phyloP scores from a whole-genome alignment of 2,329 filamentous ascomycete genomes.

The Fusarium pseudonygamai region DNA sequence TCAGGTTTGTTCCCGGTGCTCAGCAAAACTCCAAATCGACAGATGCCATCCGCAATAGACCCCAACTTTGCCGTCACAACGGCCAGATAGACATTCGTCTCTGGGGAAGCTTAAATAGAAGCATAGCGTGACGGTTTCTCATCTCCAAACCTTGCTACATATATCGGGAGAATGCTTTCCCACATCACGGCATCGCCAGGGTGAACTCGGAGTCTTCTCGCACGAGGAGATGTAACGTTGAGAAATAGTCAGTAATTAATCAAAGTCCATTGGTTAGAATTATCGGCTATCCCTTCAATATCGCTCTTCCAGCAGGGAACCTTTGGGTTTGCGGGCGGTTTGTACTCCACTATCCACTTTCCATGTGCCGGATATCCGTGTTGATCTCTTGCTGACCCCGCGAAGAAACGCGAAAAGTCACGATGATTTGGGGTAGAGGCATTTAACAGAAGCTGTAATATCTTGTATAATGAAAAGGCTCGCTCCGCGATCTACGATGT shows the following conservation, averaged over 20 bases:
- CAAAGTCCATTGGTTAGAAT: neutral
- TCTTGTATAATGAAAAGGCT: accelerated
- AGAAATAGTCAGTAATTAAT: neutral
- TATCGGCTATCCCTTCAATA: neutral
- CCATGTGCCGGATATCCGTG: neutral
- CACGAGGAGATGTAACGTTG: neutral
- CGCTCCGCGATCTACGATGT: neutral
- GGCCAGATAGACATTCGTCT: accelerated
- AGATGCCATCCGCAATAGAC: accelerated
- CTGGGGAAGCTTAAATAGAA: neutral
- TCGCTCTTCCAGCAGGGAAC: neutral
- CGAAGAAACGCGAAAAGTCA: neutral
- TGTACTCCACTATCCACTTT: neutral
- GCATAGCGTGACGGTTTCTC: neutral
- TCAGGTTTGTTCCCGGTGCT: too few species aligned
- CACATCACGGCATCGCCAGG: neutral
- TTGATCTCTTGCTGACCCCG: neutral
- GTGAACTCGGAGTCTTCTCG: neutral
- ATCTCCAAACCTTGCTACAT: neutral
- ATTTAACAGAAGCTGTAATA: neutral
- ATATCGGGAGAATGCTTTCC: neutral
- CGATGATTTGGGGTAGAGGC: neutral
- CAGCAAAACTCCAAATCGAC: accelerated
- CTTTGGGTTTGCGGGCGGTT: neutral
- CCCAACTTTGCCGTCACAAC: accelerated